Conservation (phyloP, 371 early-diverging fungal genomes). For the Funneliformis caledonium region DNA sequence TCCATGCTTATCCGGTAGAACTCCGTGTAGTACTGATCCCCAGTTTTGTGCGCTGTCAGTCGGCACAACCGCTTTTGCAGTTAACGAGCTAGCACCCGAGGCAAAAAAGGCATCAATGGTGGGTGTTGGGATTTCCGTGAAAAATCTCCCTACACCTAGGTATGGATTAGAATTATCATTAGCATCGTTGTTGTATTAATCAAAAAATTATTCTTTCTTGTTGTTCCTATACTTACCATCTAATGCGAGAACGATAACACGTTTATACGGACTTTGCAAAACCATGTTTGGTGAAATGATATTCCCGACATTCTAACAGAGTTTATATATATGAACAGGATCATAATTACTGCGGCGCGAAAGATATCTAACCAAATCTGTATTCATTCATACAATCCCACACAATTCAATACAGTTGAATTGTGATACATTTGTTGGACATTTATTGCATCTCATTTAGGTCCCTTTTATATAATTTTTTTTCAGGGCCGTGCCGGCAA, state of each 20-base stretch:
- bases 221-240: background rate
- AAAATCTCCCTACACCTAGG: constrained; percentile 21
- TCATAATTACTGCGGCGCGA: no score
- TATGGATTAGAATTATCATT: background rate
- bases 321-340: no score
- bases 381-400: no score
- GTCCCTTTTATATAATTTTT: no score
- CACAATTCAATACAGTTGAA: no score
- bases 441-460: no score
- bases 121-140: background rate
- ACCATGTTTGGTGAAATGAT: background rate
- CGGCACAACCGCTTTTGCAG: constrained; percentile 23
- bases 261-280: constrained; percentile 18
- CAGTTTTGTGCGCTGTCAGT: constrained; percentile 41
- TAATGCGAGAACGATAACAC: constrained; percentile 21
- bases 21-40: constrained; percentile 41
- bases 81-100: constrained; percentile 17
- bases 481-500: no score
- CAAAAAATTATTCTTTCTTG: no score
- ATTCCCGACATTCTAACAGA: background rate
- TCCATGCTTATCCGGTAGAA: constrained; percentile 35
- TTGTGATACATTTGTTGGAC: no score
- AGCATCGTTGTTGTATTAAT: background rate
- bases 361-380: no score
- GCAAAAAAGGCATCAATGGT: background rate